Base-by-base conservation (phyloP, 2,329 filamentous ascomycete species). In the Parascedosporium putredinis region DNA sequence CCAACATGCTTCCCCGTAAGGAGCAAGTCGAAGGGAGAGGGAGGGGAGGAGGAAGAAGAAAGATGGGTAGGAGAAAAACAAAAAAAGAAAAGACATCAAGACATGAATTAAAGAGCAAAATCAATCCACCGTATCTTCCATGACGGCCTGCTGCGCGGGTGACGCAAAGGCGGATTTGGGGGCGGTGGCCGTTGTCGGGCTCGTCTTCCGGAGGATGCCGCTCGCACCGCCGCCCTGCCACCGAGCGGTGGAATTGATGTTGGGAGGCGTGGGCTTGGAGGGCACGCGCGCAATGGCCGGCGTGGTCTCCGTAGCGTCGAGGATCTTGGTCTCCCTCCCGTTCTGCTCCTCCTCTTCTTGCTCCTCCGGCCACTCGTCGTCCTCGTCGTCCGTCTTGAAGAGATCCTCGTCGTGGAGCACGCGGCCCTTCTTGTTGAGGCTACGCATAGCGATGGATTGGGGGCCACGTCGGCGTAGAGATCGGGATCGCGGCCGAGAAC, bases 401-500 rank as follows among this genome's bases (percentile, higher is more conserved):
- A 71, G 49, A 40, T 64, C 33, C 27, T 60, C 46, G 64, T 72
- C 58, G 55, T 71, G 53, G 16, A 40, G 10, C 24, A 70, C 55
- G 27, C 73, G 54, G 10, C 66, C 67, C 45, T 65, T 65, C 10
- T 75, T 75, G 9, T 65, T 62, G 1, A 68, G 66, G 53, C 67
- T 75, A 12, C 78, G 65, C 3, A 71, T 68, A 22, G 65, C 67
- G 68, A 78, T 66, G 1, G 69, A 66, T 34, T 59, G 61, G 24
- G 68, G 61, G 45, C 66, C 38, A 66, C 66, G 55, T 81, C 75
- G 8, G 66, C 70, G 55, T 79, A 79, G 12, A 76, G 60, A 55
- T 71, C 74, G 9, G 76, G 75, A 51, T 79, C 76, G 4, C 77
- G 72, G 31, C 78, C 77, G 2, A 81, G 67, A 2, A 81, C 65